Evolutionary conservation across 768 basidiomycete species (phyloP).

Genomic region (Heimioporus sp.): DNA sequence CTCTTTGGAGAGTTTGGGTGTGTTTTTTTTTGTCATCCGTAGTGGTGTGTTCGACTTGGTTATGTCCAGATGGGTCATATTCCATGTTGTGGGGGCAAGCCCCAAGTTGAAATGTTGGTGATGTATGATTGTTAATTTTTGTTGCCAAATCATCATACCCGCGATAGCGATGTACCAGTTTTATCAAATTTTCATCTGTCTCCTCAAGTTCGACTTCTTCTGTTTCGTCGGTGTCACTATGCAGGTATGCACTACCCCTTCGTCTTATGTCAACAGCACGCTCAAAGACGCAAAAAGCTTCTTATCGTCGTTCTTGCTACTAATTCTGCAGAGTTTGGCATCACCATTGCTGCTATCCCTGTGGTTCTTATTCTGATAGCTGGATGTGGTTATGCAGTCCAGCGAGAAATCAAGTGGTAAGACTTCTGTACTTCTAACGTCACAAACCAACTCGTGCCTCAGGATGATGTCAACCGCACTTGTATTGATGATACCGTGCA

Average conservation of each 20-base stretch:
- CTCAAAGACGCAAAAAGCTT: slow-evolving; percentile 45
- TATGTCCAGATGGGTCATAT: slow-evolving; percentile 75
- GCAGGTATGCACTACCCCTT: slow-evolving; percentile 49
- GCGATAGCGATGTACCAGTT: slow-evolving; percentile 78
- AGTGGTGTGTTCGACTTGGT: background rate
- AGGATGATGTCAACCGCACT: slow-evolving; percentile 72
- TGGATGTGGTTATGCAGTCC: slow-evolving; percentile 66
- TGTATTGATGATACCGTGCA: slow-evolving; percentile 74
- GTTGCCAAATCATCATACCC: slow-evolving; percentile 4
- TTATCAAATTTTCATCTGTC: slow-evolving; percentile 84
- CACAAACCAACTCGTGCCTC: background rate
- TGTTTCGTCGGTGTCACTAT: slow-evolving; percentile 85
- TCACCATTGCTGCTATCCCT: slow-evolving; percentile 83
- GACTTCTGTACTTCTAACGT: slow-evolving; percentile 18
- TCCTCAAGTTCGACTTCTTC: slow-evolving; percentile 91
- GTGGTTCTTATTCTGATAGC: slow-evolving; percentile 67
- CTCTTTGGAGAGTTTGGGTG: slow-evolving; percentile 85
- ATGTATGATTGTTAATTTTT: background rate
- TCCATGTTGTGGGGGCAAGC: slow-evolving; percentile 86
- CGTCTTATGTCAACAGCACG: background rate
- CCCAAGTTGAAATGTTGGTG: slow-evolving; percentile 76
- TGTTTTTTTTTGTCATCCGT: slow-evolving; percentile 17
- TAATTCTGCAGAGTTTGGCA: slow-evolving; percentile 72
- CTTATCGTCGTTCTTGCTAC: slow-evolving; percentile 70
- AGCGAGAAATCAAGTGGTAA: slow-evolving; percentile 79